Evolutionary conservation across 805 yeast species (phyloP), one percentile per base, ranked within the genome.

Genomic region (Ogataea ganodermae): DNA sequence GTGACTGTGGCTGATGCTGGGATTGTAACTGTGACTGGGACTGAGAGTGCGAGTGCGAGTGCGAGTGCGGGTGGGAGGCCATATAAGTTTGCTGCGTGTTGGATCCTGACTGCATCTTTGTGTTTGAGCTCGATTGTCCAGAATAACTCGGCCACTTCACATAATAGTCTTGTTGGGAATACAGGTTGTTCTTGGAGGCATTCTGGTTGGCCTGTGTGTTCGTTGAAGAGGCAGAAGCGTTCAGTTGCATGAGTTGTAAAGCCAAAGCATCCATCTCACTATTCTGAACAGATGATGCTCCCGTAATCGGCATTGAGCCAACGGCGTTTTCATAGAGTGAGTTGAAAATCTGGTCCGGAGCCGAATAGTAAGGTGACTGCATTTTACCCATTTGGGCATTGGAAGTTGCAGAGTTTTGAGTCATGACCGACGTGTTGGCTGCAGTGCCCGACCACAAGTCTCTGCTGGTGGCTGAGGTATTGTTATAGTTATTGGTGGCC

Each of bases 181-280:
- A 44, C 18, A 37, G 31, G 4, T 37, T 30, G 28, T 40, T 22
- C 22, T 39, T 35, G 31, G 45, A 23, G 3, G 51, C 24, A 20
- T 14, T 24, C 20, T 43, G 43, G 3, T 27, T 20, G 8, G 40
- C 12, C 17, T 52, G 53, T 6, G 43, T 23, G 26, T 35, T 47
- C 10, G 47, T 14, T 1, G 50, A 35, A 13, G 55, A 31, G 18
- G 51, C 45, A 12, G 54, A 49, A 8, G 56, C 31, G 32, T 53
- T 50, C 44, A 62, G 35, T n/a, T 59, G 57, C 58, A 62, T 44
- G 42, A 61, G 41, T 35, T 62, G 66, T 26, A 51, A 48, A 6
- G 65, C 53, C 46, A 62, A 44, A n/a, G 60, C 55, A 41, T 61
- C 66, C 54, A 61, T 59, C 40, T 61, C 66, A 24, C 53, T 57